Base-by-base conservation (phyloP, 1,139 yeast genomes). In the Sugiyamaella paludigena region DNA sequence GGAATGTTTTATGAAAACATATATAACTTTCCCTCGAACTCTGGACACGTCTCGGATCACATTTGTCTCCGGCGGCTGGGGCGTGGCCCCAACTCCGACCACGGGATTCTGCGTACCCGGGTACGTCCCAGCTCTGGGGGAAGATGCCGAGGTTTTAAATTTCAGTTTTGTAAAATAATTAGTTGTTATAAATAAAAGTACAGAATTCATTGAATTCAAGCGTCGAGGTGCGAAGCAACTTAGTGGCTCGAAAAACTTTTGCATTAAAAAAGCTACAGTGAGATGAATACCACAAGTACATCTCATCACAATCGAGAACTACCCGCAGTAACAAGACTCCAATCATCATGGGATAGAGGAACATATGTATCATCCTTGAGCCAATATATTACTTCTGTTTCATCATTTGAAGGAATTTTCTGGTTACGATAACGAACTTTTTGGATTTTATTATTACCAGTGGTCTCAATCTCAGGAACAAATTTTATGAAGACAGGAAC, bases 401-500 rank as follows among this genome's bases (percentile, higher is more conserved):
- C 79, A 5, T 45, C 30, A 13, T 91, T 91, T 56, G 75, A 75
- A 24, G 97, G 96, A 52, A 89, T 74, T 50, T 77, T 75, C 61
- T 89, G 96, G 59, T 85, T 81, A 62, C 88, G 80, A 68, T 83
- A 89, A 44, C 72, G 71, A 61, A 80, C 84, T 72, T 91, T 92
- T 40, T 89, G 84, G 31, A 91, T 81, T 73, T 92, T 92, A 70
- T 87, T 92, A 65, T 87, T 91, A 54, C 88, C 95, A 5, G 88
- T 82, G 39, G 81, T 78, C 58, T 79, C 78, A 53, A 91, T 83
- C 49, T 72, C 70, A 27, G 72, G 66, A 39, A 81, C 81, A 61
- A 88, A 76, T 64, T 88, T 86, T 48, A 89, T 69, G 63, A 92
- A 89, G 43, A 84, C 77, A 0, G 98, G 98, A 38, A 88, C 75